Evolutionary conservation across 2,329 filamentous ascomycete genomes (phyloP).

Genomic region (Talaromyces albobiverticillius): DNA sequence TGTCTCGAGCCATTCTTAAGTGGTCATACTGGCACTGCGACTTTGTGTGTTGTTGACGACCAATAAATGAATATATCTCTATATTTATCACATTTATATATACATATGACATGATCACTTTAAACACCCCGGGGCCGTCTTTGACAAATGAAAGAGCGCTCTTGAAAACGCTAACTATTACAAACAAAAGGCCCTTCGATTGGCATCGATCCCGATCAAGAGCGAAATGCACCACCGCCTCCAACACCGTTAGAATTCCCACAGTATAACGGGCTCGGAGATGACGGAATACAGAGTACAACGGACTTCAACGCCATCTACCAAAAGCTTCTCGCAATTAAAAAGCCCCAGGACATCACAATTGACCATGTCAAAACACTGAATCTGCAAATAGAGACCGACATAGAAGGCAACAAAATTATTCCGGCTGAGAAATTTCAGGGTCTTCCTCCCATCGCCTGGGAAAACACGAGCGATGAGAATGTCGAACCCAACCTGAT

Average conservation of each 20-base stretch:
- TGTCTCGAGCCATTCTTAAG: no score
- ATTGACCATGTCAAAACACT: slow-evolving; percentile 37
- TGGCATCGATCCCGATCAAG: slow-evolving; percentile 35
- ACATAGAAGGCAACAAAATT: slow-evolving; percentile 35
- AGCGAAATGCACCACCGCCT: slow-evolving; percentile 48
- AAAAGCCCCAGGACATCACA: slow-evolving; percentile 40
- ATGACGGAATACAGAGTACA: slow-evolving; percentile 29
- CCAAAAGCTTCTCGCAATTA: slow-evolving; percentile 42
- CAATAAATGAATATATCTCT: no score
- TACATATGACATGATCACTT: no score
- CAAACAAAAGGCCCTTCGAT: slow-evolving; percentile 29
- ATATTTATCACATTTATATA: no score
- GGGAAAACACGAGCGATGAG: slow-evolving; percentile 22
- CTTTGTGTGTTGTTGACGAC: no score
- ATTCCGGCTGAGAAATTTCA: slow-evolving; percentile 32
- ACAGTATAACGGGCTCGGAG: slow-evolving; percentile 38
- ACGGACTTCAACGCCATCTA: slow-evolving; percentile 39
- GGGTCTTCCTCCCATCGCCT: slow-evolving; percentile 38
- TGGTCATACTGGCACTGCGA: no score
- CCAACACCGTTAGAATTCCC: slow-evolving; percentile 55
- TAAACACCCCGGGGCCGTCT: no score
- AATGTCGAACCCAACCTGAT: slow-evolving; percentile 30
- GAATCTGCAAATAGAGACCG: slow-evolving; percentile 38
- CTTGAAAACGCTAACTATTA: slow-evolving; percentile 6
- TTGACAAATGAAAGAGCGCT: neutral